Percentiles rank a stretch among this genome's conserved stretches.
Evolutionary conservation across 1,139 yeast genomes (phyloP).

Genomic region (Candida dubliniensis): DNA sequence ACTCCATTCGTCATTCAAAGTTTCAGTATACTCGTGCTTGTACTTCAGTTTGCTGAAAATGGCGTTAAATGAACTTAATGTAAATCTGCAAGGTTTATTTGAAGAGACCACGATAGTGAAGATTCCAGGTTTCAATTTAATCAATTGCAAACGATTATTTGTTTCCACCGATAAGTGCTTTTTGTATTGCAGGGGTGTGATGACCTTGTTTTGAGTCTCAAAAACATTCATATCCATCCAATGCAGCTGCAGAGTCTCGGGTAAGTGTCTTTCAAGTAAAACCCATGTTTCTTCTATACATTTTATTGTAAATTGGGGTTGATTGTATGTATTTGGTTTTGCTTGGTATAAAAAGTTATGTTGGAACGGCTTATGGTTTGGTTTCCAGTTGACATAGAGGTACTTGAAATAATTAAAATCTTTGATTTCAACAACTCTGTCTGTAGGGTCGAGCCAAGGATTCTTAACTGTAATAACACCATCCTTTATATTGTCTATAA

Average conservation of each 20-base stretch:
- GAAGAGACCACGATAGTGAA: conserved; percentile 30
- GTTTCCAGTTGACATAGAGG: conserved; percentile 71
- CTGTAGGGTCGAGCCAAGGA: conserved; percentile 21
- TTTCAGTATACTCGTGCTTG: conserved; percentile 20
- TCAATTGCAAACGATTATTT: conserved; percentile 29
- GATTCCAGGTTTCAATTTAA: conserved; percentile 27
- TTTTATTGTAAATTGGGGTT: conserved; percentile 50
- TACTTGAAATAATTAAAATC: conserved; percentile 53
- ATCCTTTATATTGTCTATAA: conserved; percentile 22
- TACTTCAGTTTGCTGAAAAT: conserved; percentile 24
- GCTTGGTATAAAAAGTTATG: conserved; percentile 36
- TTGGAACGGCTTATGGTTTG: conserved; percentile 23
- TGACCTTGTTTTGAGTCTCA: conserved; percentile 26
- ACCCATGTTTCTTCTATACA: conserved; percentile 45
- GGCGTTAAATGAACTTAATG: conserved; percentile 32
- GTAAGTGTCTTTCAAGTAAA: conserved; percentile 44
- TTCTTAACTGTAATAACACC: conserved; percentile 31
- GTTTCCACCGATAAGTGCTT: conserved; percentile 24
- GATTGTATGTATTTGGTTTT: conserved; percentile 24
- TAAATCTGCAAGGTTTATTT: conserved; percentile 28
- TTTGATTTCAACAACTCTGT: conserved; percentile 27
- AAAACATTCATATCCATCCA: conserved; percentile 32
- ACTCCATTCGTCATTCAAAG: conserved; percentile 50
- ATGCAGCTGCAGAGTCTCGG: conserved; percentile 14
- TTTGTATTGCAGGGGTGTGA: conserved; percentile 30